phyloP scores from a whole-genome alignment of 805 yeast genomes.

The Nakazawaea ernobii region DNA sequence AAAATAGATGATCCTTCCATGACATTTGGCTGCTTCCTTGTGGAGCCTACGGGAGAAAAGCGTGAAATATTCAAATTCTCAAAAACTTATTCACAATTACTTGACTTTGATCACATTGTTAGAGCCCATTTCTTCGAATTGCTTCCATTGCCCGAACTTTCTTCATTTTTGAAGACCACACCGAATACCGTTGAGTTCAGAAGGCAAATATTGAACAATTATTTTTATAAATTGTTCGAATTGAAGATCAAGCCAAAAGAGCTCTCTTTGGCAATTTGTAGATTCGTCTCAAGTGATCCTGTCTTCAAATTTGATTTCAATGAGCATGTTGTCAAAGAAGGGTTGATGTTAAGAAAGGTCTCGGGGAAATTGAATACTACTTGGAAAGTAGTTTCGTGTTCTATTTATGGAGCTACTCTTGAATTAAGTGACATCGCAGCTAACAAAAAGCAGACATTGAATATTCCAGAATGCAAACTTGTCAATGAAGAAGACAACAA shows the following conservation, averaged over 20 bases:
- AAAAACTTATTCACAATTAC: slow-evolving; percentile 57
- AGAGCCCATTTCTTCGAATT: slow-evolving; percentile 50
- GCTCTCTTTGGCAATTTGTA: slow-evolving; percentile 49
- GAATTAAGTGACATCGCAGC: not conserved
- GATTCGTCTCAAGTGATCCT: slow-evolving; percentile 62
- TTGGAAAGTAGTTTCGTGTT: slow-evolving; percentile 11
- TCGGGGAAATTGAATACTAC: slow-evolving; percentile 8
- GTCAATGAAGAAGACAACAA: slow-evolving; percentile 20
- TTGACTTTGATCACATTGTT: slow-evolving; percentile 53
- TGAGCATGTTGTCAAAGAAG: slow-evolving; percentile 12
- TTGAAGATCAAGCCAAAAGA: slow-evolving; percentile 54
- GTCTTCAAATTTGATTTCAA: slow-evolving; percentile 23
- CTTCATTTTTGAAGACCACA: slow-evolving; percentile 47
- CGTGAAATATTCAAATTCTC: slow-evolving; percentile 73
- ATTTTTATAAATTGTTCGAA: slow-evolving; percentile 49
- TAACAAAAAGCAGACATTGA: slow-evolving; percentile 37
- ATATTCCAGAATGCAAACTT: slow-evolving; percentile 35
- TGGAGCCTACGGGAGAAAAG: slow-evolving; percentile 35
- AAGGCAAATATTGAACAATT: slow-evolving; percentile 47
- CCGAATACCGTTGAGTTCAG: slow-evolving; percentile 66
- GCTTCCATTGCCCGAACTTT: slow-evolving; percentile 61
- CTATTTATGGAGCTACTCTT: slow-evolving; percentile 4
- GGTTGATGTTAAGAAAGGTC: slow-evolving; percentile 10
- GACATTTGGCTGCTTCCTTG: slow-evolving; percentile 44
- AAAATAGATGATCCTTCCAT: slow-evolving; percentile 54